A percentile compares a stretch with the other conserved stretches of the same genome.
Conservation (phyloP, 164 flowering plant species). For the Euptelea pleiosperma region DNA sequence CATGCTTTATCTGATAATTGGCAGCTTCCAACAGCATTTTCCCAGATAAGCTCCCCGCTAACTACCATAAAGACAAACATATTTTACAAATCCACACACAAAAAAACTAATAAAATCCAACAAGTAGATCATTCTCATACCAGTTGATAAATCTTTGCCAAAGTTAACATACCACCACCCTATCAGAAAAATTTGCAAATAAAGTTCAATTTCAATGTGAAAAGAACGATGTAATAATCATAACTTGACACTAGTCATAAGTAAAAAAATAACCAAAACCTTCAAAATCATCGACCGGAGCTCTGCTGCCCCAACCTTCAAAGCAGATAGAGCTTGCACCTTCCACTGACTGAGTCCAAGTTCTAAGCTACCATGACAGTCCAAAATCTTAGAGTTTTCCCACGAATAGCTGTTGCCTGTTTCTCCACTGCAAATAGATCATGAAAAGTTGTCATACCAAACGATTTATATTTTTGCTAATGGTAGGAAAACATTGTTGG, state of each 20-base stretch:
- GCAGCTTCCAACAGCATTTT: slow-evolving; percentile 79
- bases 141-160: slow-evolving; percentile 61
- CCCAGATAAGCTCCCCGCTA: slow-evolving; percentile 64
- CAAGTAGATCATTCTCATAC: slow-evolving; percentile 36
- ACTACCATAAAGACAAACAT: slow-evolving; percentile 35
- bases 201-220: slow-evolving; percentile 4
- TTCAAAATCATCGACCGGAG: slow-evolving; percentile 55
- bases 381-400: slow-evolving; percentile 25
- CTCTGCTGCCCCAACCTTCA: slow-evolving; percentile 51
- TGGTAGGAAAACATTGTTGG: not conserved
- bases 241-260: not conserved
- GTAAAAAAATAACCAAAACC: slow-evolving; percentile 39
- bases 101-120: not conserved
- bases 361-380: slow-evolving; percentile 36
- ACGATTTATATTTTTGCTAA: not conserved
- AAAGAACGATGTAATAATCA: not conserved
- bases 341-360: slow-evolving; percentile 61
- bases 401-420: slow-evolving; percentile 21
- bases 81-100: slow-evolving; percentile 9
- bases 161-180: slow-evolving; percentile 74
- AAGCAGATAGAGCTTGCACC: slow-evolving; percentile 47
- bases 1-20: slow-evolving; percentile 70
- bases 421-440: slow-evolving; percentile 46
- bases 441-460: slow-evolving; percentile 7
- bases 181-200: slow-evolving; percentile 16